Base-by-base conservation (phyloP, 1,284 basidiomycete genomes). In the Blastosporella zonata region DNA sequence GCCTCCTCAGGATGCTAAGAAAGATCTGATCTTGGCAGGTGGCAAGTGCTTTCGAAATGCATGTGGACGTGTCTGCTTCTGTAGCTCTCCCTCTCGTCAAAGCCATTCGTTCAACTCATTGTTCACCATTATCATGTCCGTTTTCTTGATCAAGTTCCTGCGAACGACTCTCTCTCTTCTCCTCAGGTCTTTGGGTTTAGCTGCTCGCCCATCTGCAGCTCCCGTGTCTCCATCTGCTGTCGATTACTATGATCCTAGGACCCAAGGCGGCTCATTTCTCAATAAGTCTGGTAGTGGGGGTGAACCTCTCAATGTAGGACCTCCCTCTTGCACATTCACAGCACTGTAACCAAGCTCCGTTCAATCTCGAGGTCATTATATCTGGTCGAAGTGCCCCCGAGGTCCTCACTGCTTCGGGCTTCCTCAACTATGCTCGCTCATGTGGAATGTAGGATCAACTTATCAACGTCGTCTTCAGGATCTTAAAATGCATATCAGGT, bases 401-500 rank as follows among this genome's bases (percentile, higher is more conserved):
- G 0, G 79, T 86, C 8, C 69, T 85, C 35, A 82, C 76, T 0
- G 69, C 79, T 47, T 55, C 64, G n/a, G 83, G 84, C 0, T 62
- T 84, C 49, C 43, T 81, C 43, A 83, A 85, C 56, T 86, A 69
- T 59, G 83, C 81, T 0, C 72, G 66, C 31, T 74, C 83, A 0
- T 76, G 84, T 42, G 79, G 81, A 18, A 82, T 82, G 82, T 83
- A 61, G 55, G 54, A 21, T 9, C 29, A 7, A 31, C 29, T 31
- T 9, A 18, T 67, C 60, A 40, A 20, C 45, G 31, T 18, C 23
- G 44, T 20, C 23, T 17, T 35, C 20, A 38, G 9, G 2, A 7
- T 1, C 2, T 13, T 22, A n/a, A n/a, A n/a, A n/a, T n/a, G n/a
- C n/a, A n/a, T n/a, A n/a, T n/a, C n/a, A 86, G 84, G 61, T 84